Conservation (phyloP, 2,329 filamentous ascomycete genomes). For the Fusarium buxicola region DNA sequence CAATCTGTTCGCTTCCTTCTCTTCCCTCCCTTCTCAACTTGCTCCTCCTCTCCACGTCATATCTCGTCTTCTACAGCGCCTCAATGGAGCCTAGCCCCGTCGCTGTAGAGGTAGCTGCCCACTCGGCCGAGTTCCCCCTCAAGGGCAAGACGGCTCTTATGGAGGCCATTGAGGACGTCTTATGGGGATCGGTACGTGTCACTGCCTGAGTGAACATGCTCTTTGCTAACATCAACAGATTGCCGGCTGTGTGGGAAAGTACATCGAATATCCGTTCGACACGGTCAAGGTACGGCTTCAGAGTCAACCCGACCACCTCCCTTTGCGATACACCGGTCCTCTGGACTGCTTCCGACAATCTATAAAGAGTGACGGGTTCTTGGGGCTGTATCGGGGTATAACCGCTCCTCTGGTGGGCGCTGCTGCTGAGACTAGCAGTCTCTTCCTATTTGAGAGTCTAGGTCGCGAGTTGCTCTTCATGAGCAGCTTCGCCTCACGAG, state of each 20-base stretch:
- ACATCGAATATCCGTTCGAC: slow-evolving; percentile 98
- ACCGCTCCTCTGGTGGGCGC: slow-evolving; percentile 91
- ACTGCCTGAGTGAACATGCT: background rate
- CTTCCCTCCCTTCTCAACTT: background rate
- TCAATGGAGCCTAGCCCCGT: slow-evolving; percentile 50
- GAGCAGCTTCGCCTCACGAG: slow-evolving; percentile 60
- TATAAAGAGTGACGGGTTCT: slow-evolving; percentile 79
- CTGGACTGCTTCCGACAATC: slow-evolving; percentile 95
- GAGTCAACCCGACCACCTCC: slow-evolving; percentile 88
- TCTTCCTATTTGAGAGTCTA: slow-evolving; percentile 91
- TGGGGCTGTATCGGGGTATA: slow-evolving; percentile 90
- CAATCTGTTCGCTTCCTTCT: background rate
- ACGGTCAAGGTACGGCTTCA: slow-evolving; percentile 98
- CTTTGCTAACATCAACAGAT: slow-evolving; percentile 58
- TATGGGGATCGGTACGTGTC: slow-evolving; percentile 82
- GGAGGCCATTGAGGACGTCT: slow-evolving; percentile 85
- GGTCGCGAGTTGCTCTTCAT: slow-evolving; percentile 74
- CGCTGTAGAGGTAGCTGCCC: slow-evolving; percentile 43
- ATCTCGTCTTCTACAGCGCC: background rate
- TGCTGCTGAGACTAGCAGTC: slow-evolving; percentile 88
- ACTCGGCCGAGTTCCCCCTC: slow-evolving; percentile 45
- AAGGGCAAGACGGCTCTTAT: slow-evolving; percentile 57
- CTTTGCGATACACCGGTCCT: slow-evolving; percentile 85
- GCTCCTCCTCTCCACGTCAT: background rate
- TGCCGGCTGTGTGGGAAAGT: slow-evolving; percentile 91